Base-by-base conservation (phyloP, 176 grass and related monocot species). In the Carex cristatella region DNA sequence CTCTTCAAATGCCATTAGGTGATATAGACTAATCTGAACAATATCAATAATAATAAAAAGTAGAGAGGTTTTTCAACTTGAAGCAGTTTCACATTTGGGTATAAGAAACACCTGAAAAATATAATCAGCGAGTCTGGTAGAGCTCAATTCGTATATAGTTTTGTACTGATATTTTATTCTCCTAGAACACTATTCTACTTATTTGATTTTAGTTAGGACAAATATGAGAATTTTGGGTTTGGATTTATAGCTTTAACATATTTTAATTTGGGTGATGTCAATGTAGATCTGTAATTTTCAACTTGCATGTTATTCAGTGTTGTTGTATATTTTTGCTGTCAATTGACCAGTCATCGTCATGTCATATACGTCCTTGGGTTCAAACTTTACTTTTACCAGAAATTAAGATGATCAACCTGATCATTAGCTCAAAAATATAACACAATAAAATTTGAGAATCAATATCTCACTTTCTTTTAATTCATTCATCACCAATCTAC, bases 401-500 rank as follows among this genome's bases (percentile, higher is more conserved):
- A 75, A 57, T 77, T 79, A 58, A 35, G 13, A 58, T 58, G 27
- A 58, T 79, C 11, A 58, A 48, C 56, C 27, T 32, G 27, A 57
- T 32, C 54, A 35, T 35, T 35, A 68, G 10, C 14, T 82, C 7
- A 59, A 59, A 81, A 4, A 40, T 23, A 23, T 23, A 23, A 23
- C 23, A 23, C 23, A 23, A 23, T 23, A 49, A 83, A 54, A 46
- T 13, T 18, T 57, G 6, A 46, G 46, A 64, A 83, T 83, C 63
- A 64, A 64, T 27, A 44, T 82, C 14, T 57, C 51, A 76, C 35
- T 40, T 85, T 75, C 30, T 59, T 44, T 85, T 35, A 10, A 63
- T 85, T 77, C 83, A 85, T 85, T 70, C 53, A 27, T 76, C 7
- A 10, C 84, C 84, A 42, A 55, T 65, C 38, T 85, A 77, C 55